Evolutionary conservation across 371 early-diverging fungal genomes (phyloP).

Genomic region (Rhizopus arrhizus): DNA sequence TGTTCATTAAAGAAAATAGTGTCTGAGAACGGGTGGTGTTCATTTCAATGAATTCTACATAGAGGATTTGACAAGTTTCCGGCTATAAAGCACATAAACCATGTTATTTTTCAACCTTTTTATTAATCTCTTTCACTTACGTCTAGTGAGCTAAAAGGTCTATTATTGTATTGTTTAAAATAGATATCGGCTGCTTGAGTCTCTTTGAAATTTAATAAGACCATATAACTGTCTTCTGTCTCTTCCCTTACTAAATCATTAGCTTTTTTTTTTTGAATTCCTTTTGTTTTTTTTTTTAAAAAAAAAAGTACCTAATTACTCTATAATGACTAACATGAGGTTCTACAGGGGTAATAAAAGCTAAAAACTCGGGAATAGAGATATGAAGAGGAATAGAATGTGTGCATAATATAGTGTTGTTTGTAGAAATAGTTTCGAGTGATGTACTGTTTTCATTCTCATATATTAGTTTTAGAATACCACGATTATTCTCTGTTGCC

Average conservation of each 20-base stretch:
- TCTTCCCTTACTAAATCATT: constrained; percentile 56
- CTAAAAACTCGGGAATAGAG: constrained; percentile 83
- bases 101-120: not conserved
- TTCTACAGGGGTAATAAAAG: constrained; percentile 73
- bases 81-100: constrained; percentile 44
- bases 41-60: constrained; percentile 66
- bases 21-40: constrained; percentile 57
- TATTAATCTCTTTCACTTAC: constrained; percentile 28
- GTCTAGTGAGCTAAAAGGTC: constrained; percentile 81
- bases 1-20: constrained; percentile 38
- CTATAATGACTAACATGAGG: constrained; percentile 67
- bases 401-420: constrained; percentile 61
- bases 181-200: constrained; percentile 64
- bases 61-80: constrained; percentile 74
- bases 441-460: constrained; percentile 27
- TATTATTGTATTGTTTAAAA: constrained; percentile 73
- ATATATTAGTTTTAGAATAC: constrained; percentile 69
- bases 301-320: constrained; percentile 57
- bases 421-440: constrained; percentile 6
- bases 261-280: not conserved
- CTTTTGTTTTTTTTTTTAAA: not conserved
- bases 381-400: constrained; percentile 84
- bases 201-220: constrained; percentile 73
- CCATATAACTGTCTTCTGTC: constrained; percentile 79
- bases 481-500: constrained; percentile 30